Percentiles rank a stretch among this genome's conserved stretches.
phyloP scores from a whole-genome alignment of 352 stramenopile genomes.

The Phytophthora sp. region DNA sequence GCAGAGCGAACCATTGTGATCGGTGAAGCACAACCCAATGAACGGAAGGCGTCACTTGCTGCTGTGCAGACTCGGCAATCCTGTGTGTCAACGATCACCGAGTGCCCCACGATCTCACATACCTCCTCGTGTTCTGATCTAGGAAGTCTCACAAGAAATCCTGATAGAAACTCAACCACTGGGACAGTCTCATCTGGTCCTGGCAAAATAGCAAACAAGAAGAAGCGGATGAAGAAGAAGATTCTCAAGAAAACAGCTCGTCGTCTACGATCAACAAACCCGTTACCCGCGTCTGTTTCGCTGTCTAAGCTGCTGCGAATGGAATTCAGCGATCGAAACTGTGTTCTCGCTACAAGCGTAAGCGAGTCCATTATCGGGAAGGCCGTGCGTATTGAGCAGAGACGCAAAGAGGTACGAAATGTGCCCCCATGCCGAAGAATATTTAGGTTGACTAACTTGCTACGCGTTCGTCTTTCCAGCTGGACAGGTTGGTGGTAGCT shows the following conservation, averaged over 20 bases:
- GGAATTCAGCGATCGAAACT: conserved; percentile 39
- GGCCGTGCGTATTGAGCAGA: conserved; percentile 52
- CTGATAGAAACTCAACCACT: background rate
- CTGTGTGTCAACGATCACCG: background rate
- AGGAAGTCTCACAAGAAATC: background rate
- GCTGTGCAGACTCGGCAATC: conserved; percentile 12
- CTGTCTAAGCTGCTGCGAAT: conserved; percentile 46
- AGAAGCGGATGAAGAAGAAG: conserved; percentile 25
- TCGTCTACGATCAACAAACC: background rate
- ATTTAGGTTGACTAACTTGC: background rate
- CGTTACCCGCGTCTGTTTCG: conserved; percentile 23
- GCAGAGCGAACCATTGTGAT: conserved; percentile 31
- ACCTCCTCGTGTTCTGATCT: conserved; percentile 21
- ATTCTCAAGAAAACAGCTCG: conserved; percentile 18
- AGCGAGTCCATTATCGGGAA: conserved; percentile 53
- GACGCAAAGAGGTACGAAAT: conserved; percentile 60
- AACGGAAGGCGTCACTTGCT: conserved; percentile 14
- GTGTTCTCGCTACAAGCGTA: conserved; percentile 9
- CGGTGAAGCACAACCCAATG: conserved; percentile 13
- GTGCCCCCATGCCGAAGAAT: background rate
- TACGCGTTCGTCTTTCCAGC: conserved; percentile 25
- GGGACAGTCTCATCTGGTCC: background rate
- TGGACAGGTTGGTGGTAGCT: conserved; percentile 64
- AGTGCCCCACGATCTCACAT: background rate
- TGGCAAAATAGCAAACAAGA: conserved; percentile 15